Base-by-base conservation (phyloP, 208 protist species). In the Trypanosoma rangeli region DNA sequence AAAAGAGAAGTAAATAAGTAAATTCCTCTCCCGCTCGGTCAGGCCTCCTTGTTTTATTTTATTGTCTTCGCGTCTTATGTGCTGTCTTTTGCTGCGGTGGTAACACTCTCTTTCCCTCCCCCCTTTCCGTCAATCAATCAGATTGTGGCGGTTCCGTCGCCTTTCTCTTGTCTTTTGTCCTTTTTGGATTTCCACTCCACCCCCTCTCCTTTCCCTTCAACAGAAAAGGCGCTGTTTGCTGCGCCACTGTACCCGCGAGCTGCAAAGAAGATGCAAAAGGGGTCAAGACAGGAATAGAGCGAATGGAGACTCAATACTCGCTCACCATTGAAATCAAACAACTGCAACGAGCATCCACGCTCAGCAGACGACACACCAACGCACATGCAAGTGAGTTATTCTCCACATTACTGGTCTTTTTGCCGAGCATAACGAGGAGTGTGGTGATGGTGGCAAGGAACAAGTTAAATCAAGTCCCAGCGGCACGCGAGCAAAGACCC, bases 1-100 rank as follows among this genome's bases (percentile, higher is more conserved):
- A 26, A 64, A 50, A 64, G 29, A 50, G 12, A 46, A 29, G 48
- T 22, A 44, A 28, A 64, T 29, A 52, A 64, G 31, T 24, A 64
- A 22, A 46, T 46, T 9, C 1, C 42, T 20, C 42, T 16, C 15
- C 42, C 42, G 42, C 15, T 46, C 42, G 42, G 31, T 42, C 29
- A 29, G 42, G 20, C 20, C 26, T 61, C n/a, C 31, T 12, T 46
- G 5, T 29, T 50, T 48, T 22, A 10, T 26, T 46, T 68, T 68
- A 37, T 57, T 57, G 57, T 59, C 28, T 5, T 64, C 15, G 15
- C 49, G 18, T 13, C 20, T 37, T 24, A 20, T 44, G 44, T 44
- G 5, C 4, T 42, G 18, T 50, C 31, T 3, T 50, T 53, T 26
- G 33, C 33, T 37, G 33, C 33, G 33, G 33, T 7, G 33, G 13